Evolutionary conservation across 1,139 yeast genomes (phyloP), one percentile per base, ranked within the genome.

Genomic region (Pichia sp.): DNA sequence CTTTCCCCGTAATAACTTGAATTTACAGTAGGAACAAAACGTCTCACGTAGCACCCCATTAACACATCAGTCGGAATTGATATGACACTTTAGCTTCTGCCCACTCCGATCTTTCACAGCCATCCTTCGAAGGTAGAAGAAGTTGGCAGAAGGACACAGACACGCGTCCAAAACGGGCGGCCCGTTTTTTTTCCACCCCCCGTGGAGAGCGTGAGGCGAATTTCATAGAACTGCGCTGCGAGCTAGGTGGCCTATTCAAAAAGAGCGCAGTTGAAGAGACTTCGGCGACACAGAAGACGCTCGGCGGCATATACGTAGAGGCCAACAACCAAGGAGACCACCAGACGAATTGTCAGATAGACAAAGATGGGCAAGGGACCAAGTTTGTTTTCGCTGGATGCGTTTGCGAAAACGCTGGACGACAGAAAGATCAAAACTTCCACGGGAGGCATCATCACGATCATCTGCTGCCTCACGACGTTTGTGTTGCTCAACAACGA

Each of bases 351-450:
- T 13, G 8, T 13, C 41, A 36, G 16, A 36, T 6, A 36, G 36
- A 41, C 32, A 32, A 47, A 4, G 5, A 68, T 68, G 71, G 67
- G 73, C 6, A 75, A 73, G 62, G 80, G 82, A 26, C 64, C 67
- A 26, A 74, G 75, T 58, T 74, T 89, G 60, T 74, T 87, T 54
- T 80, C 85, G 45, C 76, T 87, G 59, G 99, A 93, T 71, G 97
- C 96, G 11, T 93, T 93, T 71, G 84, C 96, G 38, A 92, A 90
- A 71, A 90, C 98, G 6, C 92, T 89, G 47, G 98, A 92, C 64
- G 99, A 93, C 69, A 96, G 96, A 5, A 79, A 89, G 55, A 82
- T 93, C 58, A 83, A 87, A 61, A 93, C 99, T 2, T 78, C 92
- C 4, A 79, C 93, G 6, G 99, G 99, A 52, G 99, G 97, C 2